These are phyloP conservation scores for Alternaria sp. DNA, from an alignment of 2,329 filamentous ascomycete genomes.

Conservation along the genomic window DNA sequence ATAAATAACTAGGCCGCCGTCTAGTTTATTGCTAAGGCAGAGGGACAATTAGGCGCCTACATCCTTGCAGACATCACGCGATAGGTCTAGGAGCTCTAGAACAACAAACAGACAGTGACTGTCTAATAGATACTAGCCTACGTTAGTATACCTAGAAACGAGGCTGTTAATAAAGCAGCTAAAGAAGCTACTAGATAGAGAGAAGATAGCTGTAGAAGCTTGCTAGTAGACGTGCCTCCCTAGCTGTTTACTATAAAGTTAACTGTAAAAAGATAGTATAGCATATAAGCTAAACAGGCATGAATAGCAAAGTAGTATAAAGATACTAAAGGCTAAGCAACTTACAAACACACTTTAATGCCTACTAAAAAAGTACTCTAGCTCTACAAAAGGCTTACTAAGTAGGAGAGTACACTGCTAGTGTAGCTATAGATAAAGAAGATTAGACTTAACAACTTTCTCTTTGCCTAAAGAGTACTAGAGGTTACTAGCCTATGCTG, in stretches of 20 bases:
- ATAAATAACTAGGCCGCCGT: slow-evolving; percentile 31
- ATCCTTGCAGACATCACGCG: slow-evolving; percentile 26
- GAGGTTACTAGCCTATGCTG: slow-evolving; percentile 20
- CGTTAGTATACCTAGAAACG: slow-evolving; percentile 2
- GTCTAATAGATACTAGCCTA: slow-evolving; percentile 6
- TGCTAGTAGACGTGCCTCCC: neutral
- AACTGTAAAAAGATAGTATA: neutral
- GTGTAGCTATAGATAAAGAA: slow-evolving; percentile 27
- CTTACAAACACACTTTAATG: neutral
- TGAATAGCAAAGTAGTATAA: neutral
- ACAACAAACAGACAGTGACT: slow-evolving; percentile 5
- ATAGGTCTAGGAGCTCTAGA: slow-evolving; percentile 20
- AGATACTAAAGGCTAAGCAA: neutral
- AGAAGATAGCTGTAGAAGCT: neutral
- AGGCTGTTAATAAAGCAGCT: slow-evolving; percentile 2
- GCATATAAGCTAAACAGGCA: neutral
- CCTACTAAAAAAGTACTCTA: slow-evolving; percentile 5
- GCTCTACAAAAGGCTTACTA: slow-evolving; percentile 21
- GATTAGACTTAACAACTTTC: slow-evolving; percentile 28
- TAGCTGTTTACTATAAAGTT: neutral
- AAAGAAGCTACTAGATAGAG: neutral
- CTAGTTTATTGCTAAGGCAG: slow-evolving; percentile 22
- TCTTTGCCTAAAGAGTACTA: slow-evolving; percentile 24
- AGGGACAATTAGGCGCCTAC: slow-evolving; percentile 25
- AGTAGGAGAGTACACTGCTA: slow-evolving; percentile 23